A percentile compares a stretch with the other conserved stretches of the same genome.
Evolutionary conservation across 257 asterid genomes (phyloP).

Genomic region (Solanum paucissectum): DNA sequence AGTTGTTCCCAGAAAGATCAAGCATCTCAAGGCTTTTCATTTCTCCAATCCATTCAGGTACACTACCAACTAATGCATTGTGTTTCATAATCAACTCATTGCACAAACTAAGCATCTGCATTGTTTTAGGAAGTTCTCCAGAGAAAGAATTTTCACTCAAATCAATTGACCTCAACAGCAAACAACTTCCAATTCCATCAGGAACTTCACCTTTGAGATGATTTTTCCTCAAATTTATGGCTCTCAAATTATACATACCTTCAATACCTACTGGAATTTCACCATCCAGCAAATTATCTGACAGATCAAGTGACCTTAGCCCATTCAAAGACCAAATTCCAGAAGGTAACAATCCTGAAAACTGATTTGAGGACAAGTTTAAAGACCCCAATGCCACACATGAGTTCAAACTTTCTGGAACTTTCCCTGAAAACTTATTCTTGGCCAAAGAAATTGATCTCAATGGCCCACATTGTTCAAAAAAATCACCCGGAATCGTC

Average conservation of each 20-base stretch:
- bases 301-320: constrained; percentile 68
- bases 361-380: constrained; percentile 69
- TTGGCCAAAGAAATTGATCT: constrained; percentile 64
- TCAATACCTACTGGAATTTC: constrained; percentile 50
- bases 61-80: constrained; percentile 38
- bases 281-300: constrained; percentile 66
- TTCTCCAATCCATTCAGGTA: constrained; percentile 77
- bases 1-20: constrained; percentile 59
- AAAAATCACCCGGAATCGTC: constrained; percentile 46
- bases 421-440: constrained; percentile 58
- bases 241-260: constrained; percentile 49
- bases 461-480: constrained; percentile 72
- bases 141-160: constrained; percentile 48
- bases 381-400: constrained; percentile 56
- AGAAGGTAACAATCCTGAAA: constrained; percentile 52
- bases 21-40: constrained; percentile 54
- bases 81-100: constrained; percentile 25
- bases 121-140: constrained; percentile 56
- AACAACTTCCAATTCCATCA: constrained; percentile 56
- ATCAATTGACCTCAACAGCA: constrained; percentile 54
- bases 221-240: constrained; percentile 44
- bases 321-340: constrained; percentile 63
- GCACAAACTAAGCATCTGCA: constrained; percentile 66
- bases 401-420: constrained; percentile 64
- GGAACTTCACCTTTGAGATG: constrained; percentile 53